These are phyloP conservation scores for Fomitopsis pinicola DNA, from an alignment of 1,284 basidiomycete species.

Conservation along the genomic window DNA sequence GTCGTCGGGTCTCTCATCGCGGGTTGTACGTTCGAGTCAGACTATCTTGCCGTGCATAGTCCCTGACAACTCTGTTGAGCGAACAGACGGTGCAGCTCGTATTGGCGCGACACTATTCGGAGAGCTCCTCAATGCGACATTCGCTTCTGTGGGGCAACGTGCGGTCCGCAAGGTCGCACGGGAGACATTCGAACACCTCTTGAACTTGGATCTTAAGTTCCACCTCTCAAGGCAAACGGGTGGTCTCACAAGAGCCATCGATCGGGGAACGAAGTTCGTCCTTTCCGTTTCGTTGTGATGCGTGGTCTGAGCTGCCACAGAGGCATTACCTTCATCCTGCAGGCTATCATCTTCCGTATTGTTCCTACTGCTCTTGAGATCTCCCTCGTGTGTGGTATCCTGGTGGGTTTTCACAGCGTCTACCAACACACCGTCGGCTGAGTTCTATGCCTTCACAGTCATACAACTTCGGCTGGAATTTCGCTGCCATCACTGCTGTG, in stretches of 20 bases:
- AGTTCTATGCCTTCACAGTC: constrained; percentile 44
- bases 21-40: constrained; percentile 65
- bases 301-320: constrained; percentile 35
- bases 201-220: constrained; percentile 90
- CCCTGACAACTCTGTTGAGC: background rate
- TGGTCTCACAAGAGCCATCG: constrained; percentile 93
- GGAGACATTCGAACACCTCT: constrained; percentile 90
- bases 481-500: constrained; percentile 84
- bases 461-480: constrained; percentile 97
- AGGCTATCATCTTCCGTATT: constrained; percentile 93
- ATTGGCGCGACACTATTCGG: constrained; percentile 88
- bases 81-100: constrained; percentile 83
- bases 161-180: constrained; percentile 93
- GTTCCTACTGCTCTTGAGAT: constrained; percentile 96
- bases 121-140: constrained; percentile 93
- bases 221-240: constrained; percentile 94
- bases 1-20: constrained; percentile 86
- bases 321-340: constrained; percentile 94
- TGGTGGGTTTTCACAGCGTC: constrained; percentile 48
- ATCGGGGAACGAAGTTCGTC: constrained; percentile 90
- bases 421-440: background rate
- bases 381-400: constrained; percentile 93
- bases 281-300: background rate
- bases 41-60: background rate
- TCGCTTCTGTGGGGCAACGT: constrained; percentile 92